A percentile compares a stretch with the other conserved stretches of the same genome.
Evolutionary conservation across 352 stramenopile genomes (phyloP).

Genomic region (Phytopythium montanum): DNA sequence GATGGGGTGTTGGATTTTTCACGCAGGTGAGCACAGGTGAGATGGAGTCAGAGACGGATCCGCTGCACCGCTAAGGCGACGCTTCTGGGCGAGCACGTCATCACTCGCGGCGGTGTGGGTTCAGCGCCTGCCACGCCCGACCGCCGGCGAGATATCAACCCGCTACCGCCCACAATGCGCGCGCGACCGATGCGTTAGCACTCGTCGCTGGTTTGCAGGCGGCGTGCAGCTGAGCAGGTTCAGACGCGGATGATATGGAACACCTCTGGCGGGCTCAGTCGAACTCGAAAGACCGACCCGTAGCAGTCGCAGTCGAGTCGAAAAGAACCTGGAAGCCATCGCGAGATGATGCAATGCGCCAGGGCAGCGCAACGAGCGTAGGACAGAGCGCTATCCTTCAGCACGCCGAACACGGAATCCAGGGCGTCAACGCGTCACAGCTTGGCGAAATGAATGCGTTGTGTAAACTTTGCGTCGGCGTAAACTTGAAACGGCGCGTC

Average conservation of each 20-base stretch:
- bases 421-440: neutral
- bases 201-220: neutral
- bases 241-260: constrained; percentile 1
- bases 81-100: neutral
- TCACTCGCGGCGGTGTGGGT: neutral
- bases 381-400: neutral
- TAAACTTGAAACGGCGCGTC: no score
- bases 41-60: neutral
- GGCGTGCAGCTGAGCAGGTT: neutral
- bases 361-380: neutral
- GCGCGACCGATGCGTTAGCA: neutral
- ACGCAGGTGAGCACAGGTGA: neutral
- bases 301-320: neutral
- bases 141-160: neutral
- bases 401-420: neutral
- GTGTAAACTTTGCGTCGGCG: no score
- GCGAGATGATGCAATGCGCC: neutral
- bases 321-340: neutral
- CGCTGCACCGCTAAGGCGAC: neutral
- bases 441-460: neutral
- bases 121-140: neutral
- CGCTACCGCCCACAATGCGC: neutral
- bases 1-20: neutral
- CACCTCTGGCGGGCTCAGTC: neutral
- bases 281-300: neutral